A percentile compares a stretch with the other conserved stretches of the same genome.
Evolutionary conservation across 2,329 filamentous ascomycete genomes (phyloP).

Genomic region (Aureobasidium uvarum): DNA sequence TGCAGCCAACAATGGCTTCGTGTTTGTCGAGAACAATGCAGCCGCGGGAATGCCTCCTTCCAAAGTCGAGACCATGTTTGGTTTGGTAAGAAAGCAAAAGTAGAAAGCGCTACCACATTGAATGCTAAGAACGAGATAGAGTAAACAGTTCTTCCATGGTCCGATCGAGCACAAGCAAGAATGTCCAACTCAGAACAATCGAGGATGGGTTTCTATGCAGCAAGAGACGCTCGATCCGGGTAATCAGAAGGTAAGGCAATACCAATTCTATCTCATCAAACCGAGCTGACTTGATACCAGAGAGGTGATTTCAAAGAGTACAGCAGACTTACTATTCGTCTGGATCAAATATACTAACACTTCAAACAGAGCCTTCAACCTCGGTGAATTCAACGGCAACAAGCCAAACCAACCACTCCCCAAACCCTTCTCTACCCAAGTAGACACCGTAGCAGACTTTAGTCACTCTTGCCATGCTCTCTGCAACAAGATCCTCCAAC

Average conservation of each 20-base stretch:
- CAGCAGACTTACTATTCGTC: slow-evolving; percentile 24
- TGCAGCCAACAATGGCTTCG: slow-evolving; percentile 79
- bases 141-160: slow-evolving; percentile 71
- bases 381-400: slow-evolving; percentile 67
- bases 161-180: slow-evolving; percentile 68
- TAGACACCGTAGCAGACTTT: slow-evolving; percentile 65
- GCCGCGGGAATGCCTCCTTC: slow-evolving; percentile 56
- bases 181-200: slow-evolving; percentile 71
- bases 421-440: slow-evolving; percentile 57
- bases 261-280: neutral
- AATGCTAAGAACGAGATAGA: too few species aligned
- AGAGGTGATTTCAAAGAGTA: slow-evolving; percentile 87
- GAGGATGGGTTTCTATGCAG: slow-evolving; percentile 86
- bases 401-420: slow-evolving; percentile 79
- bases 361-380: slow-evolving; percentile 77
- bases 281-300: slow-evolving; percentile 43
- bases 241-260: slow-evolving; percentile 64
- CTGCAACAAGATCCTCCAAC: slow-evolving; percentile 68
- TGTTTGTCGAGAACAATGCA: slow-evolving; percentile 79
- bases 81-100: slow-evolving; percentile 55
- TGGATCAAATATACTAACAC: neutral
- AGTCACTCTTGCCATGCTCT: slow-evolving; percentile 67
- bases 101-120: too few species aligned
- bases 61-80: slow-evolving; percentile 70
- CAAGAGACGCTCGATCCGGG: slow-evolving; percentile 83